Percentiles rank a stretch among this genome's conserved stretches.
Evolutionary conservation across 2,329 filamentous ascomycete genomes (phyloP).

Genomic region (Dichotomopilus funicola): DNA sequence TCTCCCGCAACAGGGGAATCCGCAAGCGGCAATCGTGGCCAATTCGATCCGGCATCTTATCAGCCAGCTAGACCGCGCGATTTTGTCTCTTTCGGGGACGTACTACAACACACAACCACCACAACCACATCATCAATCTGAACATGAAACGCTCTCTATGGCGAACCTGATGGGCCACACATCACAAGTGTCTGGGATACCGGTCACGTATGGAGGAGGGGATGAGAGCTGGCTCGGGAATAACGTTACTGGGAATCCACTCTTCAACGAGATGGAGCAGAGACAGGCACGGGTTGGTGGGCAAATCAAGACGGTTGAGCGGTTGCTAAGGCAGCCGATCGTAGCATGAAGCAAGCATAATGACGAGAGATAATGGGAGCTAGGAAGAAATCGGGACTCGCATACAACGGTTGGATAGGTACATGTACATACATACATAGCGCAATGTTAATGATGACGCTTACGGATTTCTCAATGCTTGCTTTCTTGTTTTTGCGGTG

Average conservation of each 20-base stretch:
- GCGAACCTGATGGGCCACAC: neutral
- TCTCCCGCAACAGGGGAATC: neutral
- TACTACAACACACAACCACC: neutral
- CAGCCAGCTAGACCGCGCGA: slow-evolving; percentile 5
- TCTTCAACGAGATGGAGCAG: slow-evolving; percentile 13
- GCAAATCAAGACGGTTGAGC: slow-evolving; percentile 6
- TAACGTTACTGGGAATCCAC: neutral
- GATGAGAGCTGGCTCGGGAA: neutral
- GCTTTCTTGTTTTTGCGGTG: no score
- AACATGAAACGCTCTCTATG: no score
- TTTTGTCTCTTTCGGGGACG: neutral
- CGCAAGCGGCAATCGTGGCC: slow-evolving; percentile 7
- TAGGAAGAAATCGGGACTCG: no score
- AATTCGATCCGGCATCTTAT: slow-evolving; percentile 14
- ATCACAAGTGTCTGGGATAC: neutral
- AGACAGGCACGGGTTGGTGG: slow-evolving; percentile 1
- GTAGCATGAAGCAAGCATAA: no score
- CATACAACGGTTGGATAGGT: no score
- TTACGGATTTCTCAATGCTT: no score
- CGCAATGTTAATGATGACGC: no score
- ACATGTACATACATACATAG: no score
- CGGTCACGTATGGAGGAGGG: neutral
- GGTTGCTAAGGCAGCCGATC: neutral
- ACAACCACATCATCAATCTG: neutral
- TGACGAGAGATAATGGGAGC: no score